Evolutionary conservation across 441 rosid genomes (phyloP).

Genomic region (Metrosideros polymorpha): DNA sequence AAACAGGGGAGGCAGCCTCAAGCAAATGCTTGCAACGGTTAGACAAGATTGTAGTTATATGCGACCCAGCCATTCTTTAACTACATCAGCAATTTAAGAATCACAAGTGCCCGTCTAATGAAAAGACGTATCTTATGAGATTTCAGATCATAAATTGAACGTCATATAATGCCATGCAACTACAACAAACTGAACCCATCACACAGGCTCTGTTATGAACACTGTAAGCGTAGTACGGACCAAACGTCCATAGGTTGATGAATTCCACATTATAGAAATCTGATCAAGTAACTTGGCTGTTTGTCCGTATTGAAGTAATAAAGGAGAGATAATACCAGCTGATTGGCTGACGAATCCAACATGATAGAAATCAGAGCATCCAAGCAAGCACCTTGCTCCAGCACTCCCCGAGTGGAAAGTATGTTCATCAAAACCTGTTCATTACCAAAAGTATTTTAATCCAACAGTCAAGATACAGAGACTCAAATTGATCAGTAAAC

Average conservation of each 20-base stretch:
- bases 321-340: slow-evolving; percentile 46
- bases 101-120: not conserved
- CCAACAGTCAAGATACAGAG: not conserved
- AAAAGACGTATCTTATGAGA: not conserved
- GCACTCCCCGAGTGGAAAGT: slow-evolving; percentile 61
- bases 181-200: not conserved
- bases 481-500: not conserved
- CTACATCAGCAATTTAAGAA: not conserved
- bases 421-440: slow-evolving; percentile 76
- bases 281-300: not conserved
- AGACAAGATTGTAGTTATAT: not conserved
- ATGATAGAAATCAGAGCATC: slow-evolving; percentile 80
- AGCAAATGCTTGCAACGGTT: not conserved
- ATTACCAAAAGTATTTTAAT: not conserved
- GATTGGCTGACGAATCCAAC: slow-evolving; percentile 88
- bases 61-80: not conserved
- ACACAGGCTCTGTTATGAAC: not conserved
- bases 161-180: not conserved
- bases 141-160: not conserved
- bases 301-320: not conserved
- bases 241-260: not conserved
- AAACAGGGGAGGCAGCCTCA: not conserved
- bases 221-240: not conserved
- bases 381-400: slow-evolving; percentile 85
- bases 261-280: not conserved